Evolutionary conservation across 192 early-diverging fungal genomes (phyloP).

Genomic region (Geosiphon pyriformis): DNA sequence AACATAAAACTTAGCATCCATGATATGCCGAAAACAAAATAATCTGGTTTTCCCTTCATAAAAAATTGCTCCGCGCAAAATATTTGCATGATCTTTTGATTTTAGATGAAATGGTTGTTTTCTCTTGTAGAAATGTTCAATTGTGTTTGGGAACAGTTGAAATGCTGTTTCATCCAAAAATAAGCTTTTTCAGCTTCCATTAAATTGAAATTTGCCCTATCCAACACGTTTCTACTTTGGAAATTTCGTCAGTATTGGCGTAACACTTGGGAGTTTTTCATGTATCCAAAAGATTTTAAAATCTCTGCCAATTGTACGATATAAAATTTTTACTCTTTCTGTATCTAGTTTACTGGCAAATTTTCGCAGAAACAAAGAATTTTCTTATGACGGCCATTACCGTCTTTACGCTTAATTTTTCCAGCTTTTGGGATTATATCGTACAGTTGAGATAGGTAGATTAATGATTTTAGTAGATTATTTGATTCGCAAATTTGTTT

Average conservation of each 20-base stretch:
- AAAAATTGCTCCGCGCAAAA: not conserved
- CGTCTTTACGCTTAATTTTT: too few relatives aligned
- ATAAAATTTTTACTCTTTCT: too few relatives aligned
- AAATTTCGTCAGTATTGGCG: not conserved
- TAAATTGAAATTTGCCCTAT: not conserved
- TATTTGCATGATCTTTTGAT: not conserved
- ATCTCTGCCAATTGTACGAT: not conserved
- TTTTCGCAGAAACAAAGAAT: not conserved
- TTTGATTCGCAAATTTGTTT: too few relatives aligned
- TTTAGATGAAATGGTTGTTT: not conserved
- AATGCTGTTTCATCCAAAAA: constrained; percentile 10
- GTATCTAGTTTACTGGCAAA: too few relatives aligned
- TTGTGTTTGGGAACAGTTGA: not conserved
- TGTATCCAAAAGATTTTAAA: not conserved
- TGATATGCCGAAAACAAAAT: not conserved
- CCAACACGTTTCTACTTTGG: constrained; percentile 2
- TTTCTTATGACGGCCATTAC: not conserved
- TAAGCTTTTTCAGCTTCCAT: not conserved
- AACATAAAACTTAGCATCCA: not conserved
- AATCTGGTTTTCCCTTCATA: not conserved
- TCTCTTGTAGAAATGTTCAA: not conserved
- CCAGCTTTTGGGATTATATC: too few relatives aligned
- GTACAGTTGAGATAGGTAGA: too few relatives aligned
- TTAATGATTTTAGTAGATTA: too few relatives aligned
- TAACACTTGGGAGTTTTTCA: not conserved